A percentile compares a stretch with the other conserved stretches of the same genome.
Conservation (phyloP, 805 yeast species). For the Kodamaea neixiangensis region DNA sequence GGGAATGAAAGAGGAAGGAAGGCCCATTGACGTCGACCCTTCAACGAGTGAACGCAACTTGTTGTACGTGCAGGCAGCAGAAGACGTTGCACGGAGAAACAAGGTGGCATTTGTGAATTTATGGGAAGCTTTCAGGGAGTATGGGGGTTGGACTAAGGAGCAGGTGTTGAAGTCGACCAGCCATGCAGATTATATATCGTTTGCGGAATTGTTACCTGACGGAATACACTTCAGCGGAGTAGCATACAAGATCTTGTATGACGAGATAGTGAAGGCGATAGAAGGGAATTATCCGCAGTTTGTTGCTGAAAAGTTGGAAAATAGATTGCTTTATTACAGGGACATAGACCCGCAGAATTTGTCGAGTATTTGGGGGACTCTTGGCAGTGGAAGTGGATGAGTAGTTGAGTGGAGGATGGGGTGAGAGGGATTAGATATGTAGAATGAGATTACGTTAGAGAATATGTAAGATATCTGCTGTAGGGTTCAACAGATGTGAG, state of each 20-base stretch:
- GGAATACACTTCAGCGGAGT: not conserved
- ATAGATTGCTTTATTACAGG: not conserved
- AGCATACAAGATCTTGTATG: constrained; percentile 5
- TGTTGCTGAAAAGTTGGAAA: not conserved
- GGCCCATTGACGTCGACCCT: constrained; percentile 10
- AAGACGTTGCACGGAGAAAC: constrained; percentile 44
- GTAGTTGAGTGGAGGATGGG: not conserved
- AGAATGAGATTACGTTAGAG: no score
- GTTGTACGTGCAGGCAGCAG: constrained; percentile 53
- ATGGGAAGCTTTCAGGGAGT: constrained; percentile 42
- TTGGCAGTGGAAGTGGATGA: not conserved
- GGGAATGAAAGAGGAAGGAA: not conserved
- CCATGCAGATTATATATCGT: not conserved
- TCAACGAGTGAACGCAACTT: constrained; percentile 6
- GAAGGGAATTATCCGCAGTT: constrained; percentile 3
- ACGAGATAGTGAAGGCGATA: constrained; percentile 5
- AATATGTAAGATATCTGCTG: no score
- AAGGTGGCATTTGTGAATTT: constrained; percentile 61
- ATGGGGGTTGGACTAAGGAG: constrained; percentile 36
- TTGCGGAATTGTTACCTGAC: constrained; percentile 2
- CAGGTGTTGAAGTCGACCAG: constrained; percentile 29
- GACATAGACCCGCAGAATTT: not conserved
- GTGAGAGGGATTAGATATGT: no score
- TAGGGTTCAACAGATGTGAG: no score
- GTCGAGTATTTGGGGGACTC: not conserved